These are phyloP conservation scores for Rhodotorula paludigena DNA, from an alignment of 768 basidiomycete genomes.

Conservation along the genomic window DNA sequence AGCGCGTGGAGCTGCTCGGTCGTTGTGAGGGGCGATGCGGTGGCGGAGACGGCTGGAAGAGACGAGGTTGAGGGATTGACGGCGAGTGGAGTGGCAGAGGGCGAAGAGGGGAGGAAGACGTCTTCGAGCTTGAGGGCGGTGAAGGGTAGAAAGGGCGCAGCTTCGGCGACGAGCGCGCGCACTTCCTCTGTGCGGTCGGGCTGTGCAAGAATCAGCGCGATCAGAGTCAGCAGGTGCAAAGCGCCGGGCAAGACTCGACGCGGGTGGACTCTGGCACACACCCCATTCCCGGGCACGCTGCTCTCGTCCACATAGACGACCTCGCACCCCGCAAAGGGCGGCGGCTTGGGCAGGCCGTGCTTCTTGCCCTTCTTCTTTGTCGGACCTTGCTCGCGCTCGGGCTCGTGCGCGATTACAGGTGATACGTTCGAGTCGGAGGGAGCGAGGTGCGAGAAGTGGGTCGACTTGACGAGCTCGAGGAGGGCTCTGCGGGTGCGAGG, in stretches of 20 bases:
- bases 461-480: slow-evolving; percentile 33
- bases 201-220: background rate
- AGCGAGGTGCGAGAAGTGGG: slow-evolving; percentile 1
- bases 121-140: slow-evolving; percentile 16
- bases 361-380: slow-evolving; percentile 13
- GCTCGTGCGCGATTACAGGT: background rate
- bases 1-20: background rate
- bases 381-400: too few species aligned
- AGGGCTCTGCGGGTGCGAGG: slow-evolving; percentile 24
- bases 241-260: background rate
- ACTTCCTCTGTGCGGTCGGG: slow-evolving; percentile 12
- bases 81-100: background rate
- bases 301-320: slow-evolving; percentile 29
- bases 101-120: slow-evolving; percentile 5
- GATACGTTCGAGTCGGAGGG: background rate
- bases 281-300: slow-evolving; percentile 1
- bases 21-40: background rate
- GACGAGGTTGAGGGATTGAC: background rate
- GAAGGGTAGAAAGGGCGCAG: slow-evolving; percentile 7
- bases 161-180: slow-evolving; percentile 1
- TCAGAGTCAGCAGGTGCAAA: background rate
- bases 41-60: background rate
- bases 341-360: background rate
- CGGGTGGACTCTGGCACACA: background rate
- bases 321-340: slow-evolving; percentile 5